Percentiles rank a stretch among this genome's conserved stretches.
phyloP scores from a whole-genome alignment of 495 filamentous ascomycete species.

The Trichoderma asperelloides region DNA sequence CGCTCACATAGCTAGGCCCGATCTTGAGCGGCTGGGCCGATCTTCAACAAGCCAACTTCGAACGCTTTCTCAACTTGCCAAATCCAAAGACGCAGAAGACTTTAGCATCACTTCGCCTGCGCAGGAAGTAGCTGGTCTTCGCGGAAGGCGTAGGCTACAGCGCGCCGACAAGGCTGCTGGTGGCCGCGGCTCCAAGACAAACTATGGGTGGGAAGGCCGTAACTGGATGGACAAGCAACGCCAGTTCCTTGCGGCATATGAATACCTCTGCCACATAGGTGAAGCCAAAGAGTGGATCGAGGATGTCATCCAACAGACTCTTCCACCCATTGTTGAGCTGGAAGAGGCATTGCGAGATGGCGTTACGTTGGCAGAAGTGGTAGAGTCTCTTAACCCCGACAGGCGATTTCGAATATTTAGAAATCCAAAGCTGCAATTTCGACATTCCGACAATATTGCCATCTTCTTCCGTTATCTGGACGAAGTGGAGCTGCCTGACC shows the following conservation, averaged over 20 bases:
- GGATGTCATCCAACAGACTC: conserved; percentile 77
- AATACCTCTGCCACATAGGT: conserved; percentile 98
- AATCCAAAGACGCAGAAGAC: conserved; percentile 64
- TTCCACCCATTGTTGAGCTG: conserved; percentile 91
- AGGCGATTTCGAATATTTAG: conserved; percentile 74
- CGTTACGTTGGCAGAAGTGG: conserved; percentile 92
- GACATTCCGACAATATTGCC: conserved; percentile 96
- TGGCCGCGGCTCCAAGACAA: conserved; percentile 32
- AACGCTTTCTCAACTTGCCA: conserved; percentile 77
- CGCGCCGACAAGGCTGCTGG: conserved; percentile 41
- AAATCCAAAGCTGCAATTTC: conserved; percentile 74
- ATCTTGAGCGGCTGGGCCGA: conserved; percentile 67
- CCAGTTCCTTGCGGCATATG: conserved; percentile 94
- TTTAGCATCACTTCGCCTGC: conserved; percentile 65
- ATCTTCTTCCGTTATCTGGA: conserved; percentile 88
- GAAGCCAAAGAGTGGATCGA: conserved; percentile 99
- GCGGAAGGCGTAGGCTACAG: conserved; percentile 76
- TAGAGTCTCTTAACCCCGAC: conserved; percentile 76
- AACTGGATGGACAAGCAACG: conserved; percentile 99
- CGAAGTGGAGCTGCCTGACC: conserved; percentile 87
- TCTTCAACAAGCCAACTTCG: conserved; percentile 84
- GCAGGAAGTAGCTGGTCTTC: conserved; percentile 78
- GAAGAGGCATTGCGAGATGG: conserved; percentile 92
- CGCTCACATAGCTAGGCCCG: conserved; percentile 51
- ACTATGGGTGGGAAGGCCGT: conserved; percentile 67